Conservation (phyloP, 768 basidiomycete species). For the Pleurotus tuoliensis region DNA sequence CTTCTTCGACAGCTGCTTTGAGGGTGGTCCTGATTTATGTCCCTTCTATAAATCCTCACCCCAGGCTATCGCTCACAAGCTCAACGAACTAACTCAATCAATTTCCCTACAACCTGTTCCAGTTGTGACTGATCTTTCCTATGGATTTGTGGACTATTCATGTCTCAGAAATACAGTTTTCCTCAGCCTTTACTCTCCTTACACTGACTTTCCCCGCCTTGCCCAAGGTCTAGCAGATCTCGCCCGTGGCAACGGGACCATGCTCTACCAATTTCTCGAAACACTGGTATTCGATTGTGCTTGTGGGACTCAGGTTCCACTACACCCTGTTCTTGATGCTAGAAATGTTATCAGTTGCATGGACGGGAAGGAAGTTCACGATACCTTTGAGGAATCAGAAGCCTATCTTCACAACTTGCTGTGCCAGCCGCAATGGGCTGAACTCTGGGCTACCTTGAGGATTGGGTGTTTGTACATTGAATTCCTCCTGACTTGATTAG, state of each 20-base stretch:
- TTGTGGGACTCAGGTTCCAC: neutral
- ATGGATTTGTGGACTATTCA: slow-evolving; percentile 20
- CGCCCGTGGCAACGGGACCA: slow-evolving; percentile 18
- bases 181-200: slow-evolving; percentile 18
- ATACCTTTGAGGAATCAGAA: slow-evolving; percentile 11
- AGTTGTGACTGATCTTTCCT: slow-evolving; percentile 9
- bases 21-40: slow-evolving; percentile 16
- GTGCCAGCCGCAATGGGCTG: slow-evolving; percentile 16
- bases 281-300: neutral
- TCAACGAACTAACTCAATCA: slow-evolving; percentile 12
- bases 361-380: slow-evolving; percentile 15
- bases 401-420: slow-evolving; percentile 8
- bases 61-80: slow-evolving; percentile 10
- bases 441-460: slow-evolving; percentile 10
- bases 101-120: slow-evolving; percentile 16
- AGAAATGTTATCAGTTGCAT: slow-evolving; percentile 13
- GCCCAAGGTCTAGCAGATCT: slow-evolving; percentile 19
- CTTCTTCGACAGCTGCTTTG: slow-evolving; percentile 18
- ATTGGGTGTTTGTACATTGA: slow-evolving; percentile 16
- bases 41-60: slow-evolving; percentile 18
- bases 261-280: slow-evolving; percentile 9
- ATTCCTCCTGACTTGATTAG: neutral
- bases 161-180: slow-evolving; percentile 16
- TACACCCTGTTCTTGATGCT: slow-evolving; percentile 8
- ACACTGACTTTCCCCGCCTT: slow-evolving; percentile 10